Evolutionary conservation across 768 basidiomycete genomes (phyloP).

Genomic region (Naganishia antarctica): DNA sequence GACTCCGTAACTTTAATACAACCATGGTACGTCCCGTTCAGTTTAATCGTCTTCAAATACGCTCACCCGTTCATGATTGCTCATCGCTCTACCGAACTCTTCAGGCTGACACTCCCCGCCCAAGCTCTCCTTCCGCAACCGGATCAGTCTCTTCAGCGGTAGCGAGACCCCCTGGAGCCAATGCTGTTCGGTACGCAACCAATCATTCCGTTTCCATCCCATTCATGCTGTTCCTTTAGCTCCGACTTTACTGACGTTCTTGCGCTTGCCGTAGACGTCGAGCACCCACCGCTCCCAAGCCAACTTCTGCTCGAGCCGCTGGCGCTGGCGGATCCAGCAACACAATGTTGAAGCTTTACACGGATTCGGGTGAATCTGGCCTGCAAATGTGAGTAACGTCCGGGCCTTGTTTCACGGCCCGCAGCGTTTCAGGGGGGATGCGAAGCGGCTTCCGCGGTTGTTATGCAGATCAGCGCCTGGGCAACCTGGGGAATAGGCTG

Average conservation of each 20-base stretch:
- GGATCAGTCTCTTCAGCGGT: conserved; percentile 39
- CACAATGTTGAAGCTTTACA: conserved; percentile 98
- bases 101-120: conserved; percentile 35
- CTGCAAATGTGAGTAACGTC: conserved; percentile 96
- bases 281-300: conserved; percentile 55
- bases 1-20: not conserved
- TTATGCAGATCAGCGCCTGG: too few species aligned
- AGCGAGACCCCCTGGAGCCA: conserved; percentile 46
- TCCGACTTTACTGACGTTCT: too few species aligned
- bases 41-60: not conserved
- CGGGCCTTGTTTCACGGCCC: too few species aligned
- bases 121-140: conserved; percentile 40
- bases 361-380: conserved; percentile 87
- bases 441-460: too few species aligned
- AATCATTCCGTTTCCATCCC: not conserved
- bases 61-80: not conserved
- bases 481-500: too few species aligned
- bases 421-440: too few species aligned
- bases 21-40: conserved; percentile 7
- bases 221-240: not conserved
- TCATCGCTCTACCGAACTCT: not conserved
- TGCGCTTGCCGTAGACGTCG: conserved; percentile 37
- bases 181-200: conserved; percentile 45
- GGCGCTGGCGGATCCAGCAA: conserved; percentile 94
- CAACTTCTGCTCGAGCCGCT: conserved; percentile 82